A percentile compares a stretch with the other conserved stretches of the same genome.
phyloP scores from a whole-genome alignment of 257 asterid species.

The Lantana camara region DNA sequence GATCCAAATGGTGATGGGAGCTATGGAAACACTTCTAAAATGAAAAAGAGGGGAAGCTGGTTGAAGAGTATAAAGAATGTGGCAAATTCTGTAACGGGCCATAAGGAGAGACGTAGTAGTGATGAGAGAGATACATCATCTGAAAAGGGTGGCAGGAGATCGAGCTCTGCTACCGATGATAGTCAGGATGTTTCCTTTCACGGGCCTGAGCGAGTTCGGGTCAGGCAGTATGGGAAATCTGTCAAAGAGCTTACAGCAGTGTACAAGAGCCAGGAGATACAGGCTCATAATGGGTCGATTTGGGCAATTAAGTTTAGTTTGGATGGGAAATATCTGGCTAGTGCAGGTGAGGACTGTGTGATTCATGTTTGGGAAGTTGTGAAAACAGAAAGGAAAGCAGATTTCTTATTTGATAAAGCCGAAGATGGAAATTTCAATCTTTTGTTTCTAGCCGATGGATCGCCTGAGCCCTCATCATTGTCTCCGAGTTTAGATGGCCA shows the following conservation, averaged over 20 bases:
- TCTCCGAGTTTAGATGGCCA: conserved; percentile 81
- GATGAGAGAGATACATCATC: conserved; percentile 97
- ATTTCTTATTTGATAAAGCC: conserved; percentile 63
- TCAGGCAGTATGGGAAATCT: conserved; percentile 87
- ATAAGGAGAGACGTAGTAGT: conserved; percentile 80
- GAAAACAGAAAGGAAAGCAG: conserved; percentile 90
- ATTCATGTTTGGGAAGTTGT: conserved; percentile 92
- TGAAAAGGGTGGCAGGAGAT: conserved; percentile 95
- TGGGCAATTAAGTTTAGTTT: conserved; percentile 96
- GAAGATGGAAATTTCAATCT: conserved; percentile 87
- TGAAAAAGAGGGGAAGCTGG: conserved; percentile 81
- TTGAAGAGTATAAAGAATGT: conserved; percentile 74
- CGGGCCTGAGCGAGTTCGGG: conserved; percentile 86
- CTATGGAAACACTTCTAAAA: conserved; percentile 56
- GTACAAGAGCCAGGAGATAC: conserved; percentile 90
- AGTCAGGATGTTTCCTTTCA: conserved; percentile 89
- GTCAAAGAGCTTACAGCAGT: conserved; percentile 82
- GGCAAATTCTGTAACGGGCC: conserved; percentile 75
- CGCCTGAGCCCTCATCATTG: conserved; percentile 70
- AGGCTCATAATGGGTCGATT: conserved; percentile 89
- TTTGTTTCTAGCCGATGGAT: conserved; percentile 70
- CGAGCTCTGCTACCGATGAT: conserved; percentile 98
- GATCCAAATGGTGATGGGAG: conserved; percentile 54
- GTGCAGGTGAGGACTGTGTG: conserved; percentile 98
- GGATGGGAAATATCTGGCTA: conserved; percentile 96